Evolutionary conservation across 257 asterid genomes (phyloP).

Genomic region (Solanum appendiculatum): DNA sequence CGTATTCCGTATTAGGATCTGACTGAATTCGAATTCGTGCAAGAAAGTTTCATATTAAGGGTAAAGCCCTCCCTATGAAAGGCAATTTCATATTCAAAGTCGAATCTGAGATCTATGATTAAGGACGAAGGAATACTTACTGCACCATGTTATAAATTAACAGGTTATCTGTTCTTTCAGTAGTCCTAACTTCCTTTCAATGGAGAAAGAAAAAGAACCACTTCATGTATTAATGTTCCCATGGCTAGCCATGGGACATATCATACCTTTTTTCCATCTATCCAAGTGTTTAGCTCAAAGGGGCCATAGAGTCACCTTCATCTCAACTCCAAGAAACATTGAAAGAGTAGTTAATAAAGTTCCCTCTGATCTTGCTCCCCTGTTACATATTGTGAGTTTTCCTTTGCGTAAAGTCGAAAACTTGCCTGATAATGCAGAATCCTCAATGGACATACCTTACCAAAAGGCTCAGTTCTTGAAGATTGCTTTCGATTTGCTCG

Average conservation of each 20-base stretch:
- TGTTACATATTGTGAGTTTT: conserved; percentile 31
- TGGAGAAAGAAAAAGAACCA: conserved; percentile 24
- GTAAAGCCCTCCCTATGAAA: too few species aligned
- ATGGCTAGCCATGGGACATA: conserved; percentile 90
- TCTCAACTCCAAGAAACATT: conserved; percentile 76
- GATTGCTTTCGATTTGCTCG: conserved; percentile 59
- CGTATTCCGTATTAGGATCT: too few species aligned
- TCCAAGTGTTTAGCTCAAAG: conserved; percentile 48
- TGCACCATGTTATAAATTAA: background rate
- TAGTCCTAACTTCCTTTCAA: conserved; percentile 6
- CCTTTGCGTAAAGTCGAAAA: conserved; percentile 40
- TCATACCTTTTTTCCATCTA: conserved; percentile 54
- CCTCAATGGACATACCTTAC: conserved; percentile 81
- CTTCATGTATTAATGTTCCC: conserved; percentile 87
- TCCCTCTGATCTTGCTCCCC: conserved; percentile 35
- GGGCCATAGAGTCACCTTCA: conserved; percentile 66
- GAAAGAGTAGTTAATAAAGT: conserved; percentile 38
- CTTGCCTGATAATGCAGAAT: conserved; percentile 58
- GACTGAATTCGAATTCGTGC: too few species aligned
- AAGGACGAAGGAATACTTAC: background rate
- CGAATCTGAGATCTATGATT: fast-evolving
- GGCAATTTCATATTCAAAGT: too few species aligned
- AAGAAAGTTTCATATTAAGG: background rate
- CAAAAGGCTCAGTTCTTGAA: conserved; percentile 57
- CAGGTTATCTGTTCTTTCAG: background rate